A percentile compares a stretch with the other conserved stretches of the same genome.
Conservation (phyloP, 768 basidiomycete species). For the Boletellus sp. region DNA sequence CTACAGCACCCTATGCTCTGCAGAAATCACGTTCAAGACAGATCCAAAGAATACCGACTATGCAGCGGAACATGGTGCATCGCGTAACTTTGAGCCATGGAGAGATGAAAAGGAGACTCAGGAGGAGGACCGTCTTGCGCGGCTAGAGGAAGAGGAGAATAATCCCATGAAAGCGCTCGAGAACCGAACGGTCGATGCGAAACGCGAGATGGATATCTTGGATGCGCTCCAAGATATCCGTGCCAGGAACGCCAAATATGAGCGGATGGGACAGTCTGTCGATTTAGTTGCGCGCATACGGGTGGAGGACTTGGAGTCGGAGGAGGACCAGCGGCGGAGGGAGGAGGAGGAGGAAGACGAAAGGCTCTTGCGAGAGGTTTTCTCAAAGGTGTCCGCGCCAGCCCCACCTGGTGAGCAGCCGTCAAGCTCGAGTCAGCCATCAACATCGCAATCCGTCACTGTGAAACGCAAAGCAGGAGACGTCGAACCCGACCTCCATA, state of each 20-base stretch:
- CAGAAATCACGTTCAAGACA: conserved; percentile 99
- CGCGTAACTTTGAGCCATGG: conserved; percentile 98
- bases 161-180: conserved; percentile 97
- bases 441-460: conserved; percentile 45
- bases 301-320: conserved; percentile 68
- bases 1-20: conserved; percentile 84
- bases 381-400: conserved; percentile 64
- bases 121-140: conserved; percentile 81
- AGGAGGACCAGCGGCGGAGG: conserved; percentile 68
- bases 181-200: conserved; percentile 86
- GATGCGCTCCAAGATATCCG: conserved; percentile 93
- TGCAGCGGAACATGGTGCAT: conserved; percentile 90
- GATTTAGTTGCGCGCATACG: conserved; percentile 63
- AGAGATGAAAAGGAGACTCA: conserved; percentile 73
- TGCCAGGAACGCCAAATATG: conserved; percentile 83
- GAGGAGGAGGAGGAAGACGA: conserved; percentile 90
- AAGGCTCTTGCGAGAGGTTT: conserved; percentile 79
- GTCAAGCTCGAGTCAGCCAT: conserved; percentile 22
- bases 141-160: conserved; percentile 88
- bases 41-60: conserved; percentile 98
- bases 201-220: conserved; percentile 97
- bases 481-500: conserved; percentile 68
- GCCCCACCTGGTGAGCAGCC: conserved; percentile 13
- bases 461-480: conserved; percentile 84
- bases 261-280: conserved; percentile 72